A percentile compares a stretch with the other conserved stretches of the same genome.
phyloP scores from a whole-genome alignment of 2,329 filamentous ascomycete genomes.

The Fonsecaea monophora region DNA sequence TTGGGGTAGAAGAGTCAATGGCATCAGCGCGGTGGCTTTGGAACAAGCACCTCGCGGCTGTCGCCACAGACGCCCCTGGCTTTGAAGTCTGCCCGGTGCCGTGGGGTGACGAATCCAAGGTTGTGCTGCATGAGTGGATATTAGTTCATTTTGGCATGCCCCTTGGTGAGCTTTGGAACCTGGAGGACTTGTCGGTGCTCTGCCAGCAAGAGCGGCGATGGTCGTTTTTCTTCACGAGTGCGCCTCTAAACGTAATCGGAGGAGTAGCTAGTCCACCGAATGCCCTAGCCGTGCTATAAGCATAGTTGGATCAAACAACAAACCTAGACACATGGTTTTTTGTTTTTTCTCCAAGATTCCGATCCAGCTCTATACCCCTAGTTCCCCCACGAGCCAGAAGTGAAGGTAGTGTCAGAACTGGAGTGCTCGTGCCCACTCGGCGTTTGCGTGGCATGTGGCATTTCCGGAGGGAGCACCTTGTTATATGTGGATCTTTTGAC shows the following conservation, averaged over 20 bases:
- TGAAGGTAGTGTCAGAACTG: not conserved
- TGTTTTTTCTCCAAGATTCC: not conserved
- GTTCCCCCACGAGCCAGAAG: not conserved
- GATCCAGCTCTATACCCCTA: not conserved
- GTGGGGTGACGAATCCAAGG: constrained; percentile 40
- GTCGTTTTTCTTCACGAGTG: constrained; percentile 52
- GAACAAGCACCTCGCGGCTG: constrained; percentile 70
- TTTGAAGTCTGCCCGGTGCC: constrained; percentile 68
- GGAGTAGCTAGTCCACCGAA: constrained; percentile 44
- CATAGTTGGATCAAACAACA: not conserved
- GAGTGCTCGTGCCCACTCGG: not conserved
- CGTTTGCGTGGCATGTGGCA: constrained; percentile 10
- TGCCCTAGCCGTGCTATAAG: constrained; percentile 32
- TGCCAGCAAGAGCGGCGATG: constrained; percentile 47
- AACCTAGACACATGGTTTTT: not conserved
- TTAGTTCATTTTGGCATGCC: constrained; percentile 52
- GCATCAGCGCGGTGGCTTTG: constrained; percentile 70
- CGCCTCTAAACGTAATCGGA: constrained; percentile 50
- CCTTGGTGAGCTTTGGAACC: constrained; percentile 54
- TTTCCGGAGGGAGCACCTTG: constrained; percentile 4
- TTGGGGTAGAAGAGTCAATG: constrained; percentile 60
- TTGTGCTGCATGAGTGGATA: constrained; percentile 46
- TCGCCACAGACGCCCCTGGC: constrained; percentile 66
- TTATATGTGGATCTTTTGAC: not conserved
- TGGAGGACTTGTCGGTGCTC: constrained; percentile 46